Evolutionary conservation across 352 stramenopile genomes (phyloP).

Genomic region (Globisporangium cylindrosporum): DNA sequence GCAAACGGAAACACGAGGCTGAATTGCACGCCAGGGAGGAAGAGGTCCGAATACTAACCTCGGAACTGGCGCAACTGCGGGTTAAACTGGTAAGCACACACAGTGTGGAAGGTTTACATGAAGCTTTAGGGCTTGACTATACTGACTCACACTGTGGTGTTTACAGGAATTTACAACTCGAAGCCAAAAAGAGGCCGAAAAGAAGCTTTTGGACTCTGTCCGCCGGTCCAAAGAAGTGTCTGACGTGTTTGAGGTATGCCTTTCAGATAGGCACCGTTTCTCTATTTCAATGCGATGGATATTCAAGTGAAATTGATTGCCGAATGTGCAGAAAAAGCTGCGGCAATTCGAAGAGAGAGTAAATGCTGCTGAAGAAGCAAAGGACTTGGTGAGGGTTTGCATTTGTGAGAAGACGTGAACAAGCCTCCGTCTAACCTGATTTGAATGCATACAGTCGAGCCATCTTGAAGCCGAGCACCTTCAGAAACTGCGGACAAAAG

Average conservation of each 20-base stretch:
- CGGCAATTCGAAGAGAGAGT: constrained; percentile 41
- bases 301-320: background rate
- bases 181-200: constrained; percentile 56
- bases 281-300: background rate
- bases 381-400: constrained; percentile 39
- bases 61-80: constrained; percentile 49
- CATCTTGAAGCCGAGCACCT: constrained; percentile 46
- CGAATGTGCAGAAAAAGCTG: constrained; percentile 16
- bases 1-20: constrained; percentile 34
- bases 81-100: constrained; percentile 39
- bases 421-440: background rate
- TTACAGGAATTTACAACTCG: constrained; percentile 35
- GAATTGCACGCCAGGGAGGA: constrained; percentile 47
- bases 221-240: constrained; percentile 36
- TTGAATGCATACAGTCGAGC: constrained; percentile 24
- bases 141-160: background rate
- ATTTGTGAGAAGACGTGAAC: background rate
- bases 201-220: constrained; percentile 36
- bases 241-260: constrained; percentile 42
- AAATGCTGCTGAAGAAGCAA: constrained; percentile 51
- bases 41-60: constrained; percentile 44
- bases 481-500: constrained; percentile 44
- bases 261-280: background rate
- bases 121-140: background rate
- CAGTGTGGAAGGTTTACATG: background rate